Conservation (phyloP, 2,329 filamentous ascomycete species). For the Alternaria sp. region DNA sequence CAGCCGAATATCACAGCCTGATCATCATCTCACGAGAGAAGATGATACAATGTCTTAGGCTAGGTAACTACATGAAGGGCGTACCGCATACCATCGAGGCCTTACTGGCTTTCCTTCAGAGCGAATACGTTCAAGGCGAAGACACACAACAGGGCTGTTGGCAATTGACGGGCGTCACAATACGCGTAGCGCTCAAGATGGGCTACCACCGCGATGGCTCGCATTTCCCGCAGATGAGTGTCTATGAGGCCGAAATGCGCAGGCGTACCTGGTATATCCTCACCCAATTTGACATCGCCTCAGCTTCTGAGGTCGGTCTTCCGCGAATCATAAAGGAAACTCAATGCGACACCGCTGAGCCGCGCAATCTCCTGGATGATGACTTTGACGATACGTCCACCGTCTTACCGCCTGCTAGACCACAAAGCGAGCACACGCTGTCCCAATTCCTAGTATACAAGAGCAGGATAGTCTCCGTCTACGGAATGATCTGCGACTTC, state of each 20-base stretch:
- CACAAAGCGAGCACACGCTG: not conserved
- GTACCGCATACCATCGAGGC: not conserved
- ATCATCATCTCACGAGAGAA: not conserved
- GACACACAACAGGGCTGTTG: not conserved
- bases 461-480: not conserved
- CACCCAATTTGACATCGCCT: not conserved
- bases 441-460: not conserved
- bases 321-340: not conserved
- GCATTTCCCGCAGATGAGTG: not conserved
- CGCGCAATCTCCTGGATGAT: not conserved
- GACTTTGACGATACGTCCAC: not conserved
- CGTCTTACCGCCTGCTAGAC: not conserved
- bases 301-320: not conserved
- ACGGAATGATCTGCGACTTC: not conserved
- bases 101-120: not conserved
- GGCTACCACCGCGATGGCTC: not conserved
- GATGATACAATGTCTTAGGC: not conserved
- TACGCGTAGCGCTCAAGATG: not conserved
- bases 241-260: not conserved
- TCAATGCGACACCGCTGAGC: not conserved
- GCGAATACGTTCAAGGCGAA: not conserved
- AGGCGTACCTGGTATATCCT: not conserved
- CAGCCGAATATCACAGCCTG: not conserved
- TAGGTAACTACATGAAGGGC: not conserved
- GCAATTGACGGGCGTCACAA: not conserved